Evolutionary conservation across 164 flowering plant genomes (phyloP).

Genomic region (Aristolochia contorta): DNA sequence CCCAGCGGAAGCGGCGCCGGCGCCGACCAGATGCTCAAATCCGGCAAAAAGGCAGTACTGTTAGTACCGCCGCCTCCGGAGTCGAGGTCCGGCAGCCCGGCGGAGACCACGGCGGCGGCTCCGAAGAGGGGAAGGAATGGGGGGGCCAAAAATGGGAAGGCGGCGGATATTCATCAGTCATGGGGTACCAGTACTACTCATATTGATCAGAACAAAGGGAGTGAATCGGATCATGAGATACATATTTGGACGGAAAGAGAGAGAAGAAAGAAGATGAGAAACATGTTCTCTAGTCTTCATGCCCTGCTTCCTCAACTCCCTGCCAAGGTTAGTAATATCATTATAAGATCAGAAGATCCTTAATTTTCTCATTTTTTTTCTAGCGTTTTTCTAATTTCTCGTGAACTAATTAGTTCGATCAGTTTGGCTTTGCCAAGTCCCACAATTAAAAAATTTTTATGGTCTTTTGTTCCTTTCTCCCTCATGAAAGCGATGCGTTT

Average conservation of each 20-base stretch:
- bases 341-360: no score
- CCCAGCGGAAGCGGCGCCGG: conserved; percentile 17
- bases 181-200: no score
- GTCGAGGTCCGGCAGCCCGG: conserved; percentile 10
- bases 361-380: no score
- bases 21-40: no score
- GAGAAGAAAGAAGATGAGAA: conserved; percentile 90
- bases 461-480: not conserved
- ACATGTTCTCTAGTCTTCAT: conserved; percentile 76
- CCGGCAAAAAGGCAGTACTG: no score
- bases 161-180: no score
- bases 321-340: conserved; percentile 49
- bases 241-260: conserved; percentile 91
- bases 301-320: conserved; percentile 85
- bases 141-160: conserved; percentile 4
- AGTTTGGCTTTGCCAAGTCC: no score
- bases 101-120: conserved; percentile 1
- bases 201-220: conserved; percentile 10
- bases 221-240: conserved; percentile 50
- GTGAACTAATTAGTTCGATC: no score
- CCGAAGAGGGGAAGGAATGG: conserved; percentile 15
- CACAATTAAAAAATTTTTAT: not conserved
- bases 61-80: no score
- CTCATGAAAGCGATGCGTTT: not conserved
- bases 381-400: no score